Evolutionary conservation across 1,284 basidiomycete genomes (phyloP), one percentile per base, ranked within the genome.

Genomic region (Schizophyllum amplum): DNA sequence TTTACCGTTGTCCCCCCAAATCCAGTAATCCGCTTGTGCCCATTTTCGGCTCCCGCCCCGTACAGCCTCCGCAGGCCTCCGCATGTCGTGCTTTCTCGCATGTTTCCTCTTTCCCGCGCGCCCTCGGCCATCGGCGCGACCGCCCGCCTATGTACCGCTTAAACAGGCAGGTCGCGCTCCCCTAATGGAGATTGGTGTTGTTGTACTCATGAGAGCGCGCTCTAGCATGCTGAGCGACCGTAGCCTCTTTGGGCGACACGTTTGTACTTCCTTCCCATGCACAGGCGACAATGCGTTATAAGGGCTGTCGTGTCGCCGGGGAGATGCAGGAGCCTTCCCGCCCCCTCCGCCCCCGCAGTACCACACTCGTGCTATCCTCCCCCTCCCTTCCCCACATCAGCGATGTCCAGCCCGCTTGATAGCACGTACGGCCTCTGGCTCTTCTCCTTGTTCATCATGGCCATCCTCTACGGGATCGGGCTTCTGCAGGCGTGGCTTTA

Each of bases 401-500:
- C 47, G 22, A 55, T 55, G 55, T 20, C 27, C 6, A 55, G 49
- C 46, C 26, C 25, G 15, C 33, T 55, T 22, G 55, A 55, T 51
- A 51, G 49, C 25, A 51, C 50, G 5, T 26, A 50, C 47, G 55
- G 55, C 4, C 24, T 24, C 47, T 51, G 49, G 55, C 55, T 55
- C 21, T 22, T 55, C 11, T 20, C 23, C 23, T 13, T 55, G 6
- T 51, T 55, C 33, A 22, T 55, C 11, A 51, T 24, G 23, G 46
- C 27, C 6, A 23, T 42, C 42, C 61, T 66, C 13, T 65, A 65
- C 53, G 65, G 65, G 24, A 64, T 63, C 25, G 65, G 63, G 7
- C 52, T 67, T n/a, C 51, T 65, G 17, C 65, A 67, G 49, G 52
- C 60, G 5, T 67, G 62, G 63, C 51, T 65, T 4, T 67, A 65